Evolutionary conservation across 2,329 filamentous ascomycete species (phyloP), one percentile per base, ranked within the genome.

Genomic region (Neofusicoccum sp.): DNA sequence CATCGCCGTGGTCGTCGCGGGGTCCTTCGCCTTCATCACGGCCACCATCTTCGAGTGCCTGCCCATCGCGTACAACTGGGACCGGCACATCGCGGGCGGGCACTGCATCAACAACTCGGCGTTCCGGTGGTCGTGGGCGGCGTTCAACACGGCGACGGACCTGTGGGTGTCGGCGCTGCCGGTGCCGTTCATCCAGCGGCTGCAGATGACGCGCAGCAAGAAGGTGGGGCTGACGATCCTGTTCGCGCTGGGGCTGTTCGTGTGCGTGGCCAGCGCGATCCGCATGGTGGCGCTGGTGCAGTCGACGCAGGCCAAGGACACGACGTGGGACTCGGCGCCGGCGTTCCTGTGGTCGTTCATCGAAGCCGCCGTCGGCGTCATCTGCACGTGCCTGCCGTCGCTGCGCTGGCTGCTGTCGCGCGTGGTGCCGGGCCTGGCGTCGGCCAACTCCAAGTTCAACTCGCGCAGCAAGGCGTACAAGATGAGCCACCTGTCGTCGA

Each of bases 261-360:
- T 63, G 9, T 65, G 68, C 58, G 57, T 70, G 4, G 67, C 64
- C 4, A 70, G 68, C 1, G 64, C 62, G 11, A 62, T 71, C 5
- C 69, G 69, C 54, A 70, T 71, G 69, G 64, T 61, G 8, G 68
- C 68, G 2, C 59, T 71, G 3, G 65, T 66, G 2, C 58, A 63
- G 14, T 65, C 61, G 5, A 63, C 69, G 6, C 60, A 44, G 30
- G 61, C 64, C 49, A 65, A 69, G 12, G 65, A 64, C 5, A 64
- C 65, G 3, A 64, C 65, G 0, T 70, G 65, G 64, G 67, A 69
- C 38, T 69, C 68, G 8, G 65, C 65, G 6, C 67, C 68, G 1
- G 64, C 68, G 1, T 70, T 70, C 49, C 63, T 71, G 1, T 71
- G 69, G 69, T 69, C 67, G 7, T 70, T 65, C 36, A 68, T 71